phyloP scores from a whole-genome alignment of 305 asterid species.

The Solanum hybrid region DNA sequence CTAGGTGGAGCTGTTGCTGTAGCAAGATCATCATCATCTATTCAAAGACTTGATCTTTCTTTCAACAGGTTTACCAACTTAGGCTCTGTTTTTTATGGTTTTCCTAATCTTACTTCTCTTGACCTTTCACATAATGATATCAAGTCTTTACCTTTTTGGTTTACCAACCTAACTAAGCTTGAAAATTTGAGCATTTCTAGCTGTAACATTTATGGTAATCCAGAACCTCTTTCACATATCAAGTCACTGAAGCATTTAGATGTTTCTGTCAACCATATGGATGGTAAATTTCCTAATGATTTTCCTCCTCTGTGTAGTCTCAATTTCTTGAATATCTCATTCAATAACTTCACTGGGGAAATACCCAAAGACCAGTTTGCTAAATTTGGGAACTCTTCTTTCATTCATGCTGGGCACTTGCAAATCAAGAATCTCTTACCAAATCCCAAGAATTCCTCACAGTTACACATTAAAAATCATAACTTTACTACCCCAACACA shows the following conservation, averaged over 20 bases:
- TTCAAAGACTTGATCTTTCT: slow-evolving; percentile 52
- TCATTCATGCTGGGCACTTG: slow-evolving; percentile 44
- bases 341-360: slow-evolving; percentile 50
- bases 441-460: slow-evolving; percentile 7
- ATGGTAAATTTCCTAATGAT: slow-evolving; percentile 57
- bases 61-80: slow-evolving; percentile 64
- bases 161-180: slow-evolving; percentile 50
- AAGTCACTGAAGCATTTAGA: slow-evolving; percentile 39
- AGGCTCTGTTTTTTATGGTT: slow-evolving; percentile 19
- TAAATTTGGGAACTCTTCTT: slow-evolving; percentile 43
- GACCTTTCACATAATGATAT: slow-evolving; percentile 53
- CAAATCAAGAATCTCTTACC: neutral
- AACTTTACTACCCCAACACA: slow-evolving; percentile 8
- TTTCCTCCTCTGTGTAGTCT: slow-evolving; percentile 40
- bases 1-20: slow-evolving; percentile 22
- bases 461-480: slow-evolving; percentile 19
- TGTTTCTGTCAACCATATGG: slow-evolving; percentile 41
- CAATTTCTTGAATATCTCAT: slow-evolving; percentile 58
- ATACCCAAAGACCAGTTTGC: slow-evolving; percentile 16
- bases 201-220: slow-evolving; percentile 47
- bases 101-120: slow-evolving; percentile 33
- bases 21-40: slow-evolving; percentile 4
- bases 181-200: slow-evolving; percentile 48
- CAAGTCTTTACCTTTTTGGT: slow-evolving; percentile 32
- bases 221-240: slow-evolving; percentile 33